These are phyloP conservation scores for Zygosaccharomyces sapae DNA, from an alignment of 1,139 yeast species.

Conservation along the genomic window DNA sequence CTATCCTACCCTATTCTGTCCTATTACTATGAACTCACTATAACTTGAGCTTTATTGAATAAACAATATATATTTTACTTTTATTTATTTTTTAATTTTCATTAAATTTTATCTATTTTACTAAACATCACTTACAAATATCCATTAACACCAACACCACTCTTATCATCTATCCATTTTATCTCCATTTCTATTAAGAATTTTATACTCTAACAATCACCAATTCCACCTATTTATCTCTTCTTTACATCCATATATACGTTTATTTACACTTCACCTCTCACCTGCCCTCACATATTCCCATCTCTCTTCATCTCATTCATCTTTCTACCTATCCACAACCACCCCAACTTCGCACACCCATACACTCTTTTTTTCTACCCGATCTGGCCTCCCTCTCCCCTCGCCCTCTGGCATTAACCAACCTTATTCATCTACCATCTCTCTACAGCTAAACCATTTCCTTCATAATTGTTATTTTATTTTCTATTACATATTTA, in stretches of 20 bases:
- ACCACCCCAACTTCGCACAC: neutral
- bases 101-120: neutral
- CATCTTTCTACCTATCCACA: neutral
- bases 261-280: neutral
- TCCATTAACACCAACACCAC: neutral
- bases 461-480: too few species aligned
- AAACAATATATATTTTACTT: neutral
- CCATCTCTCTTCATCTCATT: neutral
- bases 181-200: neutral
- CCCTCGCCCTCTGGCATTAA: too few species aligned
- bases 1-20: neutral
- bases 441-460: too few species aligned
- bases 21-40: neutral
- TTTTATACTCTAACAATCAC: neutral
- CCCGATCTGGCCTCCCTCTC: neutral
- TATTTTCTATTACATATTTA: too few species aligned
- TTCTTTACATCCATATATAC: neutral
- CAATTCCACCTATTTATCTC: neutral
- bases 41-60: neutral
- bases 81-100: neutral
- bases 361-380: neutral
- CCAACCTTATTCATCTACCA: too few species aligned
- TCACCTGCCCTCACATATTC: neutral
- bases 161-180: neutral
- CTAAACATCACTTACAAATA: neutral